Evolutionary conservation across 441 rosid genomes (phyloP).

Genomic region (Arabidopsis lyrata): DNA sequence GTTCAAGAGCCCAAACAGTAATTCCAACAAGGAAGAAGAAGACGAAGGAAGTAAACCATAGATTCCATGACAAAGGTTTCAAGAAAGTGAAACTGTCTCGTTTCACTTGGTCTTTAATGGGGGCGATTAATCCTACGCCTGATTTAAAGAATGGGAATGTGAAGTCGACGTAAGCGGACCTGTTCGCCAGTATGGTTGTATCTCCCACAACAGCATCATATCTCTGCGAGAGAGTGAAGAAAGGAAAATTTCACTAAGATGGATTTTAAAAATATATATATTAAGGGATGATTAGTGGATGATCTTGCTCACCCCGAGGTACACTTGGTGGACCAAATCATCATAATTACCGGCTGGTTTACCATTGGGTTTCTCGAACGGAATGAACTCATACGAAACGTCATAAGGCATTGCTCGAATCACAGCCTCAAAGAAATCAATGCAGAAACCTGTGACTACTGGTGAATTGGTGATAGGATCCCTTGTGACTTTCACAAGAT

Average conservation of each 20-base stretch:
- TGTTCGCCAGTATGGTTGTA: conserved; percentile 52
- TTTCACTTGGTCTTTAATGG: conserved; percentile 44
- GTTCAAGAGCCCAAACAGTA: conserved; percentile 69
- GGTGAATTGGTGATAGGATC: conserved; percentile 38
- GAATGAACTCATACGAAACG: conserved; percentile 46
- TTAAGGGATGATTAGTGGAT: not conserved
- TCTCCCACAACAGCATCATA: conserved; percentile 70
- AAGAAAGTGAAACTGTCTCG: conserved; percentile 56
- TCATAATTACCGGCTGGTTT: conserved; percentile 12
- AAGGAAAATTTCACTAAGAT: not conserved
- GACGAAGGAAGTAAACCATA: conserved; percentile 57
- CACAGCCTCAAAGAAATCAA: conserved; percentile 59
- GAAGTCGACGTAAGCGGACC: conserved; percentile 62
- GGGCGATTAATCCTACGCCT: conserved; percentile 59
- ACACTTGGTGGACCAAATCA: conserved; percentile 44
- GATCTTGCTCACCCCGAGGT: conserved; percentile 44
- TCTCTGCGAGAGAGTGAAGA: conserved; percentile 25
- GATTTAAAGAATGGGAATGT: conserved; percentile 64
- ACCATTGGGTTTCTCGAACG: conserved; percentile 47
- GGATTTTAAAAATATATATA: too few species aligned
- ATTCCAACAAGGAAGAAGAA: conserved; percentile 59
- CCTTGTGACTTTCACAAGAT: conserved; percentile 49
- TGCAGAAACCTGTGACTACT: conserved; percentile 51
- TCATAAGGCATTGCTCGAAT: conserved; percentile 52
- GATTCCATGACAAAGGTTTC: conserved; percentile 63